phyloP scores from a whole-genome alignment of 169 alveolate genomes.

The Cyclospora cayetanensis region DNA sequence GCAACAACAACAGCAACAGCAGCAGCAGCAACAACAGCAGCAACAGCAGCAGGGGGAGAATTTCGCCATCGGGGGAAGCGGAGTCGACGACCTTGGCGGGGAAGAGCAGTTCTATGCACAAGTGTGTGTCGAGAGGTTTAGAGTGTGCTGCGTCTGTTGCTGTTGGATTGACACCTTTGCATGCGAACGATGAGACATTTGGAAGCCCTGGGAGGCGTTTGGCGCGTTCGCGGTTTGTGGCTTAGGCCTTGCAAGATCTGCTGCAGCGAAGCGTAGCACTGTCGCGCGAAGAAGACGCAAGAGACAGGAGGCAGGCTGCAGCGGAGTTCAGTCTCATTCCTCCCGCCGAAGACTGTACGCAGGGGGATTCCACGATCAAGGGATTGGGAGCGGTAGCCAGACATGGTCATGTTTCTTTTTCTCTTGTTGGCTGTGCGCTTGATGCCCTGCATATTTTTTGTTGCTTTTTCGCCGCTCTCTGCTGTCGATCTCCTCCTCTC shows the following conservation, averaged over 20 bases:
- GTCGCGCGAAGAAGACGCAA: neutral
- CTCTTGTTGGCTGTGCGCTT: neutral
- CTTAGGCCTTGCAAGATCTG: neutral
- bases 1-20: neutral
- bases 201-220: too few species aligned
- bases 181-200: too few species aligned
- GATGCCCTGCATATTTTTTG: neutral
- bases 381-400: neutral
- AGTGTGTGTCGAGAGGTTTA: neutral
- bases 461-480: neutral
- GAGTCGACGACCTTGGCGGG: neutral
- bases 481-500: neutral
- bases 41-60: neutral
- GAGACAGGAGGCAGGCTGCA: constrained; percentile 11
- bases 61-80: neutral
- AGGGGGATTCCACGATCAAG: neutral
- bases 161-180: too few species aligned
- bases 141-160: too few species aligned
- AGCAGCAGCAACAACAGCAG: neutral
- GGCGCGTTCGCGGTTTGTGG: neutral
- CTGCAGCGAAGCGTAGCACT: neutral
- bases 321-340: constrained; percentile 47
- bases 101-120: neutral
- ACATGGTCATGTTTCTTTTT: neutral
- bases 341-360: neutral